phyloP scores from a whole-genome alignment of 1,139 yeast species.

The Zhuliangozyma blackwelliae region DNA sequence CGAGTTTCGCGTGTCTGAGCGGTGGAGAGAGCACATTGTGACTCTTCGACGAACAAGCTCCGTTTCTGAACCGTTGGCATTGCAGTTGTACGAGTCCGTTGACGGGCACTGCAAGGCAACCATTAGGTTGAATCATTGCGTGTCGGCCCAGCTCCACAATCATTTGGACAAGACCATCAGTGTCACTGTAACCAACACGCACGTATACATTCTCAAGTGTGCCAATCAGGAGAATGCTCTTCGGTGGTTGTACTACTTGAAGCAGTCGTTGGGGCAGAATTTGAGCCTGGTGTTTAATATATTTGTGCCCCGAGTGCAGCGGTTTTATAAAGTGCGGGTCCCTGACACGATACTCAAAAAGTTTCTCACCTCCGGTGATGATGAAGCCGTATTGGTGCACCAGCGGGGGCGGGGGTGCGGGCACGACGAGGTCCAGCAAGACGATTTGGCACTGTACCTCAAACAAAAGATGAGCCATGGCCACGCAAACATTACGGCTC shows the following conservation, averaged over 20 bases:
- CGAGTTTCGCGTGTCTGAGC: slow-evolving; percentile 54
- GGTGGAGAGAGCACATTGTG: slow-evolving; percentile 74
- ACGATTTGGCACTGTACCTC: slow-evolving; percentile 35
- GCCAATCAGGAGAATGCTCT: slow-evolving; percentile 50
- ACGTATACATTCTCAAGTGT: slow-evolving; percentile 52
- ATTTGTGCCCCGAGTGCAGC: slow-evolving; percentile 49
- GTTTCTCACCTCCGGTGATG: slow-evolving; percentile 8
- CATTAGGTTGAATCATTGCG: slow-evolving; percentile 15
- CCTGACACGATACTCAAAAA: slow-evolving; percentile 23
- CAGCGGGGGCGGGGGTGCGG: slow-evolving; percentile 29
- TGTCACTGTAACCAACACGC: slow-evolving; percentile 27
- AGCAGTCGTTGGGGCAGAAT: slow-evolving; percentile 32
- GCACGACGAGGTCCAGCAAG: slow-evolving; percentile 24
- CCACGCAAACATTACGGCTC: slow-evolving; percentile 2
- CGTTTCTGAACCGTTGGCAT: slow-evolving; percentile 41
- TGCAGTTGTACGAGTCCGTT: slow-evolving; percentile 52
- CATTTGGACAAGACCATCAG: slow-evolving; percentile 66
- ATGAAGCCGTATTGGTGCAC: slow-evolving; percentile 12
- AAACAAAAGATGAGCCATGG: slow-evolving; percentile 19
- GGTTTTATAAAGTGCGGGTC: slow-evolving; percentile 41
- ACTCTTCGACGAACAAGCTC: slow-evolving; percentile 59
- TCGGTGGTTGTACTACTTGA: slow-evolving; percentile 62
- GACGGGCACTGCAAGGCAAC: slow-evolving; percentile 19
- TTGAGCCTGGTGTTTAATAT: slow-evolving; percentile 27
- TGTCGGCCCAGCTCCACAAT: slow-evolving; percentile 54